A percentile compares a stretch with the other conserved stretches of the same genome.
Evolutionary conservation across 768 basidiomycete genomes (phyloP).

Genomic region (Tylopilus felleus): DNA sequence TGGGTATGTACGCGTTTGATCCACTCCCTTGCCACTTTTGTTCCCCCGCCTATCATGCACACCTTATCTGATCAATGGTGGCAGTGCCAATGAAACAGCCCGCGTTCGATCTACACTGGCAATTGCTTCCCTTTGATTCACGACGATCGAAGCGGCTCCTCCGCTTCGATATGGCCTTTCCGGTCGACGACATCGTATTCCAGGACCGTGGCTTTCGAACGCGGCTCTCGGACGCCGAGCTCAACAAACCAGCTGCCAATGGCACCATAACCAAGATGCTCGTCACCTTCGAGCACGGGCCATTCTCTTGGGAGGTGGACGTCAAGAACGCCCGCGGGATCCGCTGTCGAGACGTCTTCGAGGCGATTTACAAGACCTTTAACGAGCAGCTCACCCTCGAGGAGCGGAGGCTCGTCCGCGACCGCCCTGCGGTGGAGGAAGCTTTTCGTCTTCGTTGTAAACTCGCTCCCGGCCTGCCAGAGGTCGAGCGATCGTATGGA

Average conservation of each 20-base stretch:
- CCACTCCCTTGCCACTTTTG: background rate
- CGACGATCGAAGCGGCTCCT: constrained; percentile 36
- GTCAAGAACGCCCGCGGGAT: constrained; percentile 44
- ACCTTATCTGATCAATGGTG: constrained; percentile 30
- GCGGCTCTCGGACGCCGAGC: constrained; percentile 36
- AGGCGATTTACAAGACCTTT: constrained; percentile 52
- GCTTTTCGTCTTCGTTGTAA: constrained; percentile 48
- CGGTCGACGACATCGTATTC: constrained; percentile 33
- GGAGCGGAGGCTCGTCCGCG: constrained; percentile 38
- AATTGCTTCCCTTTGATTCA: constrained; percentile 40
- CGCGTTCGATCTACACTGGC: constrained; percentile 46
- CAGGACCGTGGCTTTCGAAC: constrained; percentile 23
- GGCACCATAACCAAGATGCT: constrained; percentile 46
- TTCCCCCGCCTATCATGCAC: background rate
- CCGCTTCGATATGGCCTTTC: constrained; percentile 51
- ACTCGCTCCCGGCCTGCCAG: constrained; percentile 38
- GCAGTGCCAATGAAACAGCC: constrained; percentile 39
- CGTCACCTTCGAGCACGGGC: constrained; percentile 39
- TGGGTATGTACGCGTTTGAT: constrained; percentile 22
- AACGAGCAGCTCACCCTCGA: constrained; percentile 41
- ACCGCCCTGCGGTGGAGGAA: constrained; percentile 33
- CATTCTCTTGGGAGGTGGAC: constrained; percentile 40
- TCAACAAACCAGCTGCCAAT: constrained; percentile 43
- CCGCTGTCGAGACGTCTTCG: constrained; percentile 56
- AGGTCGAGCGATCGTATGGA: constrained; percentile 44